Conservation (phyloP, 257 asterid genomes). For the Penstemon eatonii region DNA sequence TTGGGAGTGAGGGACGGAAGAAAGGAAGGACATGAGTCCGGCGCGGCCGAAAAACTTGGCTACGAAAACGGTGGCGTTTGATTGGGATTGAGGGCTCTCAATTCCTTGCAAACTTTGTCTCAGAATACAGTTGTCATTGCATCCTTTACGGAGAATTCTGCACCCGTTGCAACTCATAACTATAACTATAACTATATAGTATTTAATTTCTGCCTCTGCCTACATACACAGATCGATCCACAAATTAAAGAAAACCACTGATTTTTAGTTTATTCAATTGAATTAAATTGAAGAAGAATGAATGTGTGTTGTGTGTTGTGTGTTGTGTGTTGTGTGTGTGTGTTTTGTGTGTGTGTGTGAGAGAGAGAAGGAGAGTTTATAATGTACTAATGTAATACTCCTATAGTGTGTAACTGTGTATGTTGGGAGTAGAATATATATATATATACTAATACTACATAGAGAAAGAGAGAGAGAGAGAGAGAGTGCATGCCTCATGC, state of each 20-base stretch:
- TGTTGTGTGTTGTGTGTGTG: too few species aligned
- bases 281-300: neutral
- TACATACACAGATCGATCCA: neutral
- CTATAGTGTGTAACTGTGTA: too few species aligned
- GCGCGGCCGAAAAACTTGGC: slow-evolving; percentile 94
- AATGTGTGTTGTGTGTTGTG: too few species aligned
- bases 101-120: slow-evolving; percentile 60
- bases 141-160: slow-evolving; percentile 81
- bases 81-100: slow-evolving; percentile 64
- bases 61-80: slow-evolving; percentile 83
- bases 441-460: neutral
- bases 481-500: too few species aligned
- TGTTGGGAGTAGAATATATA: neutral
- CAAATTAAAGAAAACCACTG: neutral
- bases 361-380: too few species aligned
- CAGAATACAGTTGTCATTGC: slow-evolving; percentile 72
- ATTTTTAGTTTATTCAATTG: neutral
- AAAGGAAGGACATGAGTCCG: slow-evolving; percentile 82
- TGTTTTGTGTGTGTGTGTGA: too few species aligned
- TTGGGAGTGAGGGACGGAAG: slow-evolving; percentile 65
- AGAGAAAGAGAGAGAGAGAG: neutral
- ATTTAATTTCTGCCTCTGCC: neutral
- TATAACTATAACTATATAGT: neutral
- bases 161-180: slow-evolving; percentile 89
- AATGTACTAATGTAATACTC: too few species aligned